phyloP scores from a whole-genome alignment of 257 asterid genomes.

The Plantago major region DNA sequence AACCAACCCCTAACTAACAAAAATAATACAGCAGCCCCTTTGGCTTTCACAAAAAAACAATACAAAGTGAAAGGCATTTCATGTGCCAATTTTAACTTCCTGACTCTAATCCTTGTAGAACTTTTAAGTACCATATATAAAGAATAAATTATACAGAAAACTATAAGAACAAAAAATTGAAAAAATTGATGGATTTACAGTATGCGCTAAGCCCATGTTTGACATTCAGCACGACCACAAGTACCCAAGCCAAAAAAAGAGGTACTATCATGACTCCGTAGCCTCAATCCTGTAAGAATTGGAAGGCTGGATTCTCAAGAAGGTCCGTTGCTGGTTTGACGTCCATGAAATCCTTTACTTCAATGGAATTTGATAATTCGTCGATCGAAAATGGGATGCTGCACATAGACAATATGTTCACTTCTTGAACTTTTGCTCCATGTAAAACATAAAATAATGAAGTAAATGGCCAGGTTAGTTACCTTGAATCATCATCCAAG shows the following conservation, averaged over 20 bases:
- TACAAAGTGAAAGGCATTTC: slow-evolving; percentile 23
- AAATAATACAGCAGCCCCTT: slow-evolving; percentile 38
- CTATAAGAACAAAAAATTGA: slow-evolving; percentile 20
- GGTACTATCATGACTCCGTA: slow-evolving; percentile 23
- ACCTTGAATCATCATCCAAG: slow-evolving; percentile 96
- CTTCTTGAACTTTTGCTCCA: no score
- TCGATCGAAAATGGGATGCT: slow-evolving; percentile 95
- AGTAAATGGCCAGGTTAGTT: slow-evolving; percentile 4
- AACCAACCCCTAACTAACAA: slow-evolving; percentile 25
- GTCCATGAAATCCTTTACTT: slow-evolving; percentile 76
- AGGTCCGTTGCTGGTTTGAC: slow-evolving; percentile 77
- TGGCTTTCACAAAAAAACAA: slow-evolving; percentile 23
- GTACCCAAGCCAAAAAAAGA: slow-evolving; percentile 16
- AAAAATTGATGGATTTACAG: slow-evolving; percentile 55
- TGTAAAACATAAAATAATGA: background rate
- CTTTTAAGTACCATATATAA: slow-evolving; percentile 20
- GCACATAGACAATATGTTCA: slow-evolving; percentile 24
- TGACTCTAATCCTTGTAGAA: slow-evolving; percentile 28
- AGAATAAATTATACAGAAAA: slow-evolving; percentile 26
- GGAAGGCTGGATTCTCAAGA: slow-evolving; percentile 77
- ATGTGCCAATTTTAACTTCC: slow-evolving; percentile 29
- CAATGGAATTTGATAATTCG: slow-evolving; percentile 65
- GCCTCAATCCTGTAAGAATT: slow-evolving; percentile 71
- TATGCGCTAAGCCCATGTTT: slow-evolving; percentile 15
- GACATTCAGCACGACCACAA: slow-evolving; percentile 14